A percentile compares a stretch with the other conserved stretches of the same genome.
phyloP scores from a whole-genome alignment of 805 yeast species.

The Myxozyma sirexii region DNA sequence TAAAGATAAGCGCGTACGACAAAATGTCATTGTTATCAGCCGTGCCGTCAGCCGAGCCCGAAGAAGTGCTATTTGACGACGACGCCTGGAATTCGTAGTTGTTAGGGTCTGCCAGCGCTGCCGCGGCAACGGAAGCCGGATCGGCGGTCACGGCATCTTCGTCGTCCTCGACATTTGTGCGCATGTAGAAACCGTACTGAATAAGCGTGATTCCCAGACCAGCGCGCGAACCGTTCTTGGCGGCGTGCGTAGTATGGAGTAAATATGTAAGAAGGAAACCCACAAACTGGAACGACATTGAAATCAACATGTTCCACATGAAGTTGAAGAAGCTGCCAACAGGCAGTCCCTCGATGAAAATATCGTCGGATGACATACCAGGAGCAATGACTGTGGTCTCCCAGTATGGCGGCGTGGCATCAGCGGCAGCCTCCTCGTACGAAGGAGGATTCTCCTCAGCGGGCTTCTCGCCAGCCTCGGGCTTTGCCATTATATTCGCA shows the following conservation, averaged over 20 bases:
- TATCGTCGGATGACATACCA: constrained; percentile 75
- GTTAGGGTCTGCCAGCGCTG: constrained; percentile 52
- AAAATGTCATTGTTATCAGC: constrained; percentile 45
- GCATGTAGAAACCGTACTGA: constrained; percentile 63
- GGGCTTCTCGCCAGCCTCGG: constrained; percentile 52
- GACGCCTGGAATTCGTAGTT: constrained; percentile 49
- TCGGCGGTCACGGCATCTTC: constrained; percentile 45
- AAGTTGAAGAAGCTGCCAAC: constrained; percentile 90
- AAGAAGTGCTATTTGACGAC: constrained; percentile 34
- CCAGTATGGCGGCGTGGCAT: constrained; percentile 95
- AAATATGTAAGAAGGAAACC: constrained; percentile 90
- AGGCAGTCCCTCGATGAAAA: constrained; percentile 92
- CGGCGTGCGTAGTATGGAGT: constrained; percentile 95
- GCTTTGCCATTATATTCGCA: constrained; percentile 87
- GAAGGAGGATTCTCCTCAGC: constrained; percentile 43
- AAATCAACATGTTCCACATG: constrained; percentile 85
- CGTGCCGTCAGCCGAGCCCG: constrained; percentile 20
- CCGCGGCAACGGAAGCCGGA: constrained; percentile 38
- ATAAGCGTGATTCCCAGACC: constrained; percentile 87
- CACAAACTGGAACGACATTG: constrained; percentile 89
- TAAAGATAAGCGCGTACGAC: constrained; percentile 63
- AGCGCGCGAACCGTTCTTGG: constrained; percentile 90
- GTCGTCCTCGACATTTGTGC: constrained; percentile 8
- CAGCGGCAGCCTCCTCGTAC: constrained; percentile 93
- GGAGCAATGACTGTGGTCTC: constrained; percentile 83